These are phyloP conservation scores for Aspergillus latus DNA, from an alignment of 2,329 filamentous ascomycete genomes.

Conservation along the genomic window DNA sequence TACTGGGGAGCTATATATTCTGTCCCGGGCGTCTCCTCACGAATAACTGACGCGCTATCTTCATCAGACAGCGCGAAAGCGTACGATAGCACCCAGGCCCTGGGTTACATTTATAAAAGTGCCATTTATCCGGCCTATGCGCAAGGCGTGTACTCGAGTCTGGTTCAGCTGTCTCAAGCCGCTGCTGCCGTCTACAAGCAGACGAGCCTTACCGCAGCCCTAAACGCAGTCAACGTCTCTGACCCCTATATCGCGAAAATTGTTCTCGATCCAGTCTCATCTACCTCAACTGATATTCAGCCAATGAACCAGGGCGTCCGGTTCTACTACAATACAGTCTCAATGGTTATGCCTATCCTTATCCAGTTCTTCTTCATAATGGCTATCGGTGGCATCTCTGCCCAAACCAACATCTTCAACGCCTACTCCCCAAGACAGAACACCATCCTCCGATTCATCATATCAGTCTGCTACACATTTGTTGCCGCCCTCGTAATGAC, in stretches of 20 bases:
- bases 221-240: conserved; percentile 17
- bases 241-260: neutral
- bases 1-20: conserved; percentile 32
- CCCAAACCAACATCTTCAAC: conserved; percentile 22
- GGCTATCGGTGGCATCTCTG: conserved; percentile 41
- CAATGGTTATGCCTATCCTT: conserved; percentile 43
- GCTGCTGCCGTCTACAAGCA: conserved; percentile 29
- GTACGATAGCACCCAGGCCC: conserved; percentile 25
- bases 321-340: conserved; percentile 43
- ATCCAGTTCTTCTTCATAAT: conserved; percentile 49
- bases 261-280: conserved; percentile 38
- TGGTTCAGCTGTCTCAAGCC: conserved; percentile 31
- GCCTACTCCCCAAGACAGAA: neutral
- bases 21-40: conserved; percentile 30
- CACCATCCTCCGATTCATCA: conserved; percentile 5
- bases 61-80: conserved; percentile 20
- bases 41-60: conserved; percentile 36
- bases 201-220: conserved; percentile 28
- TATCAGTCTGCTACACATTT: conserved; percentile 15
- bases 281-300: conserved; percentile 36
- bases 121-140: conserved; percentile 37
- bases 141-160: conserved; percentile 29
- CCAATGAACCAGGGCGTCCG: conserved; percentile 37
- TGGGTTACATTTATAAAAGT: conserved; percentile 43
- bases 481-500: conserved; percentile 11